Conservation (phyloP, 495 filamentous ascomycete species). For the Tuber borchii region DNA sequence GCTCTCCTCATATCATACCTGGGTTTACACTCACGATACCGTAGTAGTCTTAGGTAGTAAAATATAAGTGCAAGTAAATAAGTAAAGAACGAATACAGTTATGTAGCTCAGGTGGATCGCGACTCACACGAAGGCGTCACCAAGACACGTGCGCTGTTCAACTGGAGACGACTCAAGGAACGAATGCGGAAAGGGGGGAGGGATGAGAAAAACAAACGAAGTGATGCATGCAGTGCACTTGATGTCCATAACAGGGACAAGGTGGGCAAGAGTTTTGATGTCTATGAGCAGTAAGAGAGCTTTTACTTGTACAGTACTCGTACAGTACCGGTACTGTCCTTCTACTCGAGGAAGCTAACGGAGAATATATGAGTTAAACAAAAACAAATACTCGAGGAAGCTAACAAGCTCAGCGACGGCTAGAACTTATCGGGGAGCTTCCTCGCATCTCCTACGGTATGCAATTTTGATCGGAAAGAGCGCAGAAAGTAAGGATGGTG, state of each 20-base stretch:
- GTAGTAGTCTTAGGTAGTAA: not conserved
- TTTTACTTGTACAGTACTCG: not conserved
- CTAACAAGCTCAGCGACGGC: not conserved
- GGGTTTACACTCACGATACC: not conserved
- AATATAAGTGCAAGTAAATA: not conserved
- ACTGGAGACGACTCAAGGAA: not conserved
- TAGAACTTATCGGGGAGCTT: not conserved
- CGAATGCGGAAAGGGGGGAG: not conserved
- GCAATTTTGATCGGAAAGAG: not conserved
- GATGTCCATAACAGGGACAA: not conserved
- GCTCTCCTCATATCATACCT: not conserved
- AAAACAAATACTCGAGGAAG: no score
- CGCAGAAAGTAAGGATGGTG: not conserved
- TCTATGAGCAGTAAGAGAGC: not conserved
- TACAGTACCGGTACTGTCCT: no score
- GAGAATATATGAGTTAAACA: no score
- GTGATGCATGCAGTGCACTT: not conserved
- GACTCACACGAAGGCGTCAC: not conserved
- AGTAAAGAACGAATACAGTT: not conserved
- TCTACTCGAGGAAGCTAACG: not conserved
- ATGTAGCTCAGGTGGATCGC: not conserved
- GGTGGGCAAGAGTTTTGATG: no score
- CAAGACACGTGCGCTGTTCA: conserved; percentile 1
- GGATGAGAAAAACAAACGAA: no score
- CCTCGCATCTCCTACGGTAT: not conserved